Conservation (phyloP, 768 basidiomycete genomes). For the Trametes gibbosa region DNA sequence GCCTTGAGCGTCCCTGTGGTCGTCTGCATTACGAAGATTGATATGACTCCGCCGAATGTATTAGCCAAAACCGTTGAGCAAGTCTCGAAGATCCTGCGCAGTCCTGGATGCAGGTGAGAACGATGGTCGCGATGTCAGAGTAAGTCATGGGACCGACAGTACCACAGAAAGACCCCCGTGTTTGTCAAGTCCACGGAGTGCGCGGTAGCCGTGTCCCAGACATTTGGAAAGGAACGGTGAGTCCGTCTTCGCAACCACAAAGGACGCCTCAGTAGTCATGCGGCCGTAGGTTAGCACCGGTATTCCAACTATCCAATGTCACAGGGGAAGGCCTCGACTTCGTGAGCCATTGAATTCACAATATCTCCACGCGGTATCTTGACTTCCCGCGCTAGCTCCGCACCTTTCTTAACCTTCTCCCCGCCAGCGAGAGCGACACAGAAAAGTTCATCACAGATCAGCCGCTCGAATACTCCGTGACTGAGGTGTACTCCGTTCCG, state of each 20-base stretch:
- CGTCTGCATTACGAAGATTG: constrained; percentile 96
- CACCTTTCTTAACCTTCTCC: constrained; percentile 87
- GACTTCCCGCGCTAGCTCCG: constrained; percentile 50
- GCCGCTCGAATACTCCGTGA: constrained; percentile 84
- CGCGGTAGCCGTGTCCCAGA: constrained; percentile 73
- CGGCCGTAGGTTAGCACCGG: constrained; percentile 70
- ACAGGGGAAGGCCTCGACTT: constrained; percentile 88
- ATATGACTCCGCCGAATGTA: constrained; percentile 95
- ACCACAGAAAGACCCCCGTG: constrained; percentile 69
- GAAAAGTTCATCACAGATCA: constrained; percentile 79
- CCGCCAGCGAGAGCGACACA: constrained; percentile 80
- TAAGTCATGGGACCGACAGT: neutral
- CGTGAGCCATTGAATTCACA: constrained; percentile 37
- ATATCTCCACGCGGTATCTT: too few relatives aligned
- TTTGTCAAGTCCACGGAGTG: constrained; percentile 81
- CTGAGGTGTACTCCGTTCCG: constrained; percentile 82
- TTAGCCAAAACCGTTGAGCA: constrained; percentile 91
- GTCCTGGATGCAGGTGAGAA: constrained; percentile 85
- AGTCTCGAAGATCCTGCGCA: constrained; percentile 86
- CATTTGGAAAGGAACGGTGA: constrained; percentile 73
- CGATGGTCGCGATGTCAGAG: neutral
- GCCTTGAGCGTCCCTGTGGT: constrained; percentile 92
- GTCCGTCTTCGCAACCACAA: constrained; percentile 6
- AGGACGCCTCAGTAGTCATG: neutral
- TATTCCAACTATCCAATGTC: constrained; percentile 92